phyloP scores from a whole-genome alignment of 306 rosid genomes.

The Parietaria judaica region DNA sequence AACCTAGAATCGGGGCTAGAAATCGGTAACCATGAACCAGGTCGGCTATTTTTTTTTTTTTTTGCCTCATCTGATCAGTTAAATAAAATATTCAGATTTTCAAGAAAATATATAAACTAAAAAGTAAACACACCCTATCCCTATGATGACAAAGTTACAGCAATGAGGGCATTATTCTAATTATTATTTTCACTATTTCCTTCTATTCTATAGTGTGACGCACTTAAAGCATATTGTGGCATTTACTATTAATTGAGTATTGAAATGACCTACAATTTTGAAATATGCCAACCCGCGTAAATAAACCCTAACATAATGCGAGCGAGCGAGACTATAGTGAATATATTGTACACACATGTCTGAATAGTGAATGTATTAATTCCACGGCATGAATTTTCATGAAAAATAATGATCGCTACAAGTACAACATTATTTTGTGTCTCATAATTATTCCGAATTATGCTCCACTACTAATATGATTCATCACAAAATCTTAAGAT shows the following conservation, averaged over 20 bases:
- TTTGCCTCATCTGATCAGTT: too few species aligned
- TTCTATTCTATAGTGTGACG: neutral
- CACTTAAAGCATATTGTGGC: conserved; percentile 12
- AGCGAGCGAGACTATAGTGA: too few species aligned
- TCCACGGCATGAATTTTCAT: neutral
- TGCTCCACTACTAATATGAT: neutral
- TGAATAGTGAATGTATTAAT: too few species aligned
- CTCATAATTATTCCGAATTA: conserved; percentile 2
- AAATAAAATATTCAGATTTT: too few species aligned
- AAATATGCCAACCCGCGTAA: conserved; percentile 16
- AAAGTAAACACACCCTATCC: too few species aligned
- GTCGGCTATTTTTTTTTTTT: too few species aligned
- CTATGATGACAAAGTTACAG: too few species aligned
- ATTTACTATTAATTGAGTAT: conserved; percentile 2
- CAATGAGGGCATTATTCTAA: too few species aligned
- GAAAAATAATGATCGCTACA: conserved; percentile 7
- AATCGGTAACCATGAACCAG: too few species aligned
- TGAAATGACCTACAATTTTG: neutral
- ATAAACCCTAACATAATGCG: conserved; percentile 3
- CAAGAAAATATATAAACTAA: too few species aligned
- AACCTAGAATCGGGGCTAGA: too few species aligned
- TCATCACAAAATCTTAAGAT: neutral
- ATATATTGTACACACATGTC: too few species aligned
- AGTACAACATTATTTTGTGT: neutral
- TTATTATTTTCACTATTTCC: neutral